These are phyloP conservation scores for Lactarius akahatsu DNA, from an alignment of 768 basidiomycete species.

Conservation along the genomic window DNA sequence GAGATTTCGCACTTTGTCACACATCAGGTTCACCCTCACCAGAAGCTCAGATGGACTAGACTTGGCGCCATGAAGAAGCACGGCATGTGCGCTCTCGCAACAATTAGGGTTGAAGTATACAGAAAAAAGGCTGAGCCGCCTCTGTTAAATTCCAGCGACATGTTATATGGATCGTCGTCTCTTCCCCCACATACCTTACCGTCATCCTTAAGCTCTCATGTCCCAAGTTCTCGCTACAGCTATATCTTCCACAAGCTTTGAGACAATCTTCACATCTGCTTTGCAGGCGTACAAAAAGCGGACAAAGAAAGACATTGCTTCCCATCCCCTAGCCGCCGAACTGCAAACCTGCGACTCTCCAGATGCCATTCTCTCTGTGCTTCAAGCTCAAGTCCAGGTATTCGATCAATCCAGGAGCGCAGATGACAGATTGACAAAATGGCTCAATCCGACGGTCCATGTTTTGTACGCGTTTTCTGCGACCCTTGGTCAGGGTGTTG, in stretches of 20 bases:
- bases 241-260: not conserved
- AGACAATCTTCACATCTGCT: not conserved
- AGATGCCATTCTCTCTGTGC: not conserved
- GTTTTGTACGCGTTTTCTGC: slow-evolving; percentile 4
- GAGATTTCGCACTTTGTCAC: no score
- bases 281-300: not conserved
- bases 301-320: not conserved
- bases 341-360: slow-evolving; percentile 2
- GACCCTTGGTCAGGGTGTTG: not conserved
- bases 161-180: no score
- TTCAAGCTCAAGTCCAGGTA: not conserved
- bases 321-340: not conserved
- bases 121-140: no score
- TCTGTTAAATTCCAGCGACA: no score
- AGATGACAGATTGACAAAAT: not conserved
- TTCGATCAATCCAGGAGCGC: not conserved
- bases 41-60: no score
- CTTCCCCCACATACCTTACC: no score
- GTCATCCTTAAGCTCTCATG: no score
- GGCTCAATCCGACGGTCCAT: slow-evolving; percentile 2
- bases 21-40: no score
- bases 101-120: no score
- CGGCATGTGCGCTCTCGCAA: no score
- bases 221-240: no score
- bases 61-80: no score